Conservation (phyloP, 495 filamentous ascomycete genomes). For the Talaromyces proteolyticus region DNA sequence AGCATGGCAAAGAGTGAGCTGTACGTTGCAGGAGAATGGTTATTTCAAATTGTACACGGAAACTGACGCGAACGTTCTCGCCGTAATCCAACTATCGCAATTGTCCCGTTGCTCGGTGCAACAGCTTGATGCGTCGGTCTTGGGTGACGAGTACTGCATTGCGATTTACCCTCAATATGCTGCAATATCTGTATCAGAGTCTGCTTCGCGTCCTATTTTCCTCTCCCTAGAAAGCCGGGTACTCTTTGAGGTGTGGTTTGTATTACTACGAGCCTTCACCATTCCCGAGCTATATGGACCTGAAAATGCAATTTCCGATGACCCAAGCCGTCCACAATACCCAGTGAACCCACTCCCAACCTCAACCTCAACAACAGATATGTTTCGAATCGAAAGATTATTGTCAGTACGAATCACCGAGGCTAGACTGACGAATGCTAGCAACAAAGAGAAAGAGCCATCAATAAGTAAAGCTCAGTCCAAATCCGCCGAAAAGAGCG, state of each 20-base stretch:
- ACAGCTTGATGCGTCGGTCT: conserved; percentile 80
- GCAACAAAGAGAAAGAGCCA: conserved; percentile 17
- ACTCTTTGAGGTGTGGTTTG: conserved; percentile 95
- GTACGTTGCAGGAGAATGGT: conserved; percentile 91
- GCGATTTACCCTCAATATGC: conserved; percentile 85
- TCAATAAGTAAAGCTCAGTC: conserved; percentile 34
- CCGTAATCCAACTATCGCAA: conserved; percentile 82
- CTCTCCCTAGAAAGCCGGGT: conserved; percentile 82
- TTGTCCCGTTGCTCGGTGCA: conserved; percentile 86
- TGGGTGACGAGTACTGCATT: conserved; percentile 92
- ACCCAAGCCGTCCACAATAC: conserved; percentile 17
- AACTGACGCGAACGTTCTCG: conserved; percentile 69
- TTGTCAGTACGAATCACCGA: conserved; percentile 55
- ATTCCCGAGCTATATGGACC: conserved; percentile 87
- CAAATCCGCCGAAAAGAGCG: conserved; percentile 21
- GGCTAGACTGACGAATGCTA: conserved; percentile 42
- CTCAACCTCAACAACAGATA: conserved; percentile 32
- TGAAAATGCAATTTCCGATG: conserved; percentile 25
- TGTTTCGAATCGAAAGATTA: conserved; percentile 64
- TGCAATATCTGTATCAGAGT: conserved; percentile 47
- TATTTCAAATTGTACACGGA: conserved; percentile 88
- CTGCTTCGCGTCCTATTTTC: conserved; percentile 56
- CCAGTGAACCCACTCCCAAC: conserved; percentile 12
- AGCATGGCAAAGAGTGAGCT: conserved; percentile 82
- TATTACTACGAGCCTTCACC: conserved; percentile 84